These are phyloP conservation scores for Cudoniella acicularis DNA, from an alignment of 495 filamentous ascomycete species.

Conservation along the genomic window DNA sequence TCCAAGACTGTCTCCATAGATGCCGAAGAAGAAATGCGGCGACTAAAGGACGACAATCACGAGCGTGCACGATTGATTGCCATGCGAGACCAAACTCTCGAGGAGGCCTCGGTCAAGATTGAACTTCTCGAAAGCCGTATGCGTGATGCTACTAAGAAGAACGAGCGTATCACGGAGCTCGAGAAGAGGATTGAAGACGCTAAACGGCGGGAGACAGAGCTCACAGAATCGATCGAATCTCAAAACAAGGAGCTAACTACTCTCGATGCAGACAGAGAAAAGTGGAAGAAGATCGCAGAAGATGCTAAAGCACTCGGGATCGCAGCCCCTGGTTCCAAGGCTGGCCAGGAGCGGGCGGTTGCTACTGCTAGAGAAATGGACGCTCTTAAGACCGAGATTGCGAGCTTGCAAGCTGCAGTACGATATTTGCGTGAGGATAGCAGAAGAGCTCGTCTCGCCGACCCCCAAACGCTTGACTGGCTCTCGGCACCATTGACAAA, in stretches of 20 bases:
- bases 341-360: slow-evolving; percentile 54
- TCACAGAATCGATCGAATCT: slow-evolving; percentile 43
- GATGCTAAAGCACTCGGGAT: slow-evolving; percentile 58
- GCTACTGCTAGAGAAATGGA: slow-evolving; percentile 75
- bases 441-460: slow-evolving; percentile 57
- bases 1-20: slow-evolving; percentile 75
- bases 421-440: slow-evolving; percentile 77
- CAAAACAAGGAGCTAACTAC: slow-evolving; percentile 62
- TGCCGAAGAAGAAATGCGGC: slow-evolving; percentile 72
- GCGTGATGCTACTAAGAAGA: slow-evolving; percentile 72
- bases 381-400: slow-evolving; percentile 64
- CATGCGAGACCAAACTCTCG: slow-evolving; percentile 61
- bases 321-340: slow-evolving; percentile 34
- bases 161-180: slow-evolving; percentile 58
- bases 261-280: slow-evolving; percentile 53
- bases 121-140: slow-evolving; percentile 81
- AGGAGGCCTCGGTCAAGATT: slow-evolving; percentile 80
- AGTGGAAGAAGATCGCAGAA: slow-evolving; percentile 70
- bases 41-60: slow-evolving; percentile 68
- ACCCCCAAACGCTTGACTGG: slow-evolving; percentile 59
- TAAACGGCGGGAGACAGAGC: slow-evolving; percentile 46
- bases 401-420: slow-evolving; percentile 67
- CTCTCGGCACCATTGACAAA: slow-evolving; percentile 62
- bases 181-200: slow-evolving; percentile 57
- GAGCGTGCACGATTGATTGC: slow-evolving; percentile 61